These are phyloP conservation scores for Ogataea saltuana DNA, from an alignment of 805 yeast species.

Conservation along the genomic window DNA sequence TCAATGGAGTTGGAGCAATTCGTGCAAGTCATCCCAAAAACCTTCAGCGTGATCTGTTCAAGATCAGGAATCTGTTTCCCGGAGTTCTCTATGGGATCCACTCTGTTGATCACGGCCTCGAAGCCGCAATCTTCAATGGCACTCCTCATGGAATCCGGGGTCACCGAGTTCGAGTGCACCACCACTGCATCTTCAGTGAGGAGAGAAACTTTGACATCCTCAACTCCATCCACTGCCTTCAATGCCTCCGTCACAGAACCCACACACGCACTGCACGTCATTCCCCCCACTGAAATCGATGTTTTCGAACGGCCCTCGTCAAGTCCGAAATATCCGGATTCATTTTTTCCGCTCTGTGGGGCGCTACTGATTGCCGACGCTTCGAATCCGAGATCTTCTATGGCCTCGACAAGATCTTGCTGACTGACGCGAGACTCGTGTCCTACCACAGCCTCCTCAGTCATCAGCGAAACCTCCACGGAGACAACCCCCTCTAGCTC, in stretches of 20 bases:
- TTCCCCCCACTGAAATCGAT: slow-evolving; percentile 50
- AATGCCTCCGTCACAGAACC: slow-evolving; percentile 61
- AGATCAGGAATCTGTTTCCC: slow-evolving; percentile 1
- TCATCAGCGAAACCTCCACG: slow-evolving; percentile 69
- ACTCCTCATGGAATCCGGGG: slow-evolving; percentile 46
- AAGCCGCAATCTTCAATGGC: slow-evolving; percentile 51
- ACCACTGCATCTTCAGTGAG: slow-evolving; percentile 71
- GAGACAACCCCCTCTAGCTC: slow-evolving; percentile 27
- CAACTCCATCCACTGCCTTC: slow-evolving; percentile 50
- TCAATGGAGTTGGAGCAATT: slow-evolving; percentile 54
- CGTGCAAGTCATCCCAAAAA: slow-evolving; percentile 65
- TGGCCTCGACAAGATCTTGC: slow-evolving; percentile 45
- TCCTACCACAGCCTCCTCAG: slow-evolving; percentile 66
- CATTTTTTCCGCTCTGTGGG: slow-evolving; percentile 1
- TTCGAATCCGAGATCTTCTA: slow-evolving; percentile 77
- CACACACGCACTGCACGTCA: slow-evolving; percentile 87
- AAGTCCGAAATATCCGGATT: slow-evolving; percentile 9
- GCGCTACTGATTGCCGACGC: slow-evolving; percentile 27
- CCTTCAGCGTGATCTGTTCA: slow-evolving; percentile 34
- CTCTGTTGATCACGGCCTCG: slow-evolving; percentile 46
- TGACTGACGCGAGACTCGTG: slow-evolving; percentile 42
- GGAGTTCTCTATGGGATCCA: slow-evolving; percentile 24
- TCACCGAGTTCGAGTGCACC: slow-evolving; percentile 40
- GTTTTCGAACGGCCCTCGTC: slow-evolving; percentile 8
- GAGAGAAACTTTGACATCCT: slow-evolving; percentile 59